Percentiles rank a stretch among this genome's conserved stretches.
phyloP scores from a whole-genome alignment of 2,329 filamentous ascomycete genomes.

The Botrytis byssoidea region DNA sequence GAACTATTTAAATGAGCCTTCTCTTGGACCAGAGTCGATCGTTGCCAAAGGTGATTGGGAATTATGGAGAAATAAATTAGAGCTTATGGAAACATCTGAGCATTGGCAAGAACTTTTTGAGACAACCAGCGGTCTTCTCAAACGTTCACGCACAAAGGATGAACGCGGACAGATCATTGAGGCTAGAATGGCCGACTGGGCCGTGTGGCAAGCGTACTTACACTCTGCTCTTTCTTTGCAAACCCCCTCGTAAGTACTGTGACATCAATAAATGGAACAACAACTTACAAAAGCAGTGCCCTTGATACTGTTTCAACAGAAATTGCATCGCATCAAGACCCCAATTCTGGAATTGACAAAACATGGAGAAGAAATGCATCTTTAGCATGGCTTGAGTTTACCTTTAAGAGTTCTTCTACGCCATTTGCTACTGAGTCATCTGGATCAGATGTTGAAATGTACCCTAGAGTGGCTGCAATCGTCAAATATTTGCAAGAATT shows the following conservation, averaged over 20 bases:
- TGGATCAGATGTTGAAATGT: slow-evolving; percentile 7
- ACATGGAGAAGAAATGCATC: slow-evolving; percentile 40
- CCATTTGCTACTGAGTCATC: slow-evolving; percentile 19
- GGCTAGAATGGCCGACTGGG: slow-evolving; percentile 37
- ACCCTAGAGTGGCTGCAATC: slow-evolving; percentile 25
- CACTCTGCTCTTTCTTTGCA: slow-evolving; percentile 32
- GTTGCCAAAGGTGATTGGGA: slow-evolving; percentile 40
- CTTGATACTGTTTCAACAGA: slow-evolving; percentile 28
- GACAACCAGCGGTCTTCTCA: slow-evolving; percentile 31
- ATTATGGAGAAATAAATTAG: slow-evolving; percentile 37
- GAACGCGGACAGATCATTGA: slow-evolving; percentile 33
- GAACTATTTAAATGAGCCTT: slow-evolving; percentile 34
- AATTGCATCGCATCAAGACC: slow-evolving; percentile 37
- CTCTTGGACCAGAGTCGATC: slow-evolving; percentile 38
- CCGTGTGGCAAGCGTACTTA: slow-evolving; percentile 38
- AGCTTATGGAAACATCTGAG: slow-evolving; percentile 30
- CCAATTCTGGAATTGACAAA: slow-evolving; percentile 37
- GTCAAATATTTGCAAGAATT: slow-evolving; percentile 36
- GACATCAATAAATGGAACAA: neutral
- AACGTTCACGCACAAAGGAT: slow-evolving; percentile 36
- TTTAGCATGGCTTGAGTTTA: slow-evolving; percentile 34
- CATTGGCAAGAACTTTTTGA: slow-evolving; percentile 37
- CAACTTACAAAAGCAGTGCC: slow-evolving; percentile 7
- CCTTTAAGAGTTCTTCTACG: slow-evolving; percentile 26
- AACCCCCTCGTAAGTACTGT: slow-evolving; percentile 31